Evolutionary conservation across 2,329 filamentous ascomycete species (phyloP), one percentile per base, ranked within the genome.

Genomic region (Nemania serpens): DNA sequence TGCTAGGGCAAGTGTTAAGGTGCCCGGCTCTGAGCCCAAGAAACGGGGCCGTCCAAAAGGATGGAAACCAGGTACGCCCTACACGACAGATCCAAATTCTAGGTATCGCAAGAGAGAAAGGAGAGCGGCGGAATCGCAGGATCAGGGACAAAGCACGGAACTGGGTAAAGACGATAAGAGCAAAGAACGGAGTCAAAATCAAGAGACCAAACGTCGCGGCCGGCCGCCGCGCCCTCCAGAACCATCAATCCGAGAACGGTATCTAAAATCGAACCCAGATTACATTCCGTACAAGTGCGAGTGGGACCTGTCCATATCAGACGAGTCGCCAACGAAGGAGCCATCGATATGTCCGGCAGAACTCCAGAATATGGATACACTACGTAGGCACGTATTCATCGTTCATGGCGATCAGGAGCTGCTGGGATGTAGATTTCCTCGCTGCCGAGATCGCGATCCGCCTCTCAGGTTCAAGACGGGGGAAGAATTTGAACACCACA

Each of bases 331-430:
- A 11, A 55, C 61, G 33, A 15, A 43, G 17, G 29, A 55, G 18
- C 55, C 36, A 29, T 18, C 76, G 17, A 43, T 61, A 0, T 89
- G 86, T 68, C 79, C 77, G 33, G 86, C 86, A 3, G 83, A 88
- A 72, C 75, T 89, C 47, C 84, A 88, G 52, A 89, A 89, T 67
- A 72, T 87, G 58, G 82, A 83, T 12, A 88, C 85, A 10, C 71
- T 89, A 42, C 77, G 81, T 22, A 76, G 75, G 57, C 86, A 89
- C 64, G 73, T 88, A 13, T 69, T 73, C 17, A 66, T 78, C 13
- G 77, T 87, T 2, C 86, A 89, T 69, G 76, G 58, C 33, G 61
- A 66, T 18, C 53, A 57, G 5, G 62, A 64, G 15, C 60, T 62
- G 42, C 59, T 67, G 17, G 61, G 66, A 39, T 80, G 76, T 54